Percentiles rank a stretch among this genome's conserved stretches.
Conservation (phyloP, 2,329 filamentous ascomycete species). For the Botrytis fragariae region DNA sequence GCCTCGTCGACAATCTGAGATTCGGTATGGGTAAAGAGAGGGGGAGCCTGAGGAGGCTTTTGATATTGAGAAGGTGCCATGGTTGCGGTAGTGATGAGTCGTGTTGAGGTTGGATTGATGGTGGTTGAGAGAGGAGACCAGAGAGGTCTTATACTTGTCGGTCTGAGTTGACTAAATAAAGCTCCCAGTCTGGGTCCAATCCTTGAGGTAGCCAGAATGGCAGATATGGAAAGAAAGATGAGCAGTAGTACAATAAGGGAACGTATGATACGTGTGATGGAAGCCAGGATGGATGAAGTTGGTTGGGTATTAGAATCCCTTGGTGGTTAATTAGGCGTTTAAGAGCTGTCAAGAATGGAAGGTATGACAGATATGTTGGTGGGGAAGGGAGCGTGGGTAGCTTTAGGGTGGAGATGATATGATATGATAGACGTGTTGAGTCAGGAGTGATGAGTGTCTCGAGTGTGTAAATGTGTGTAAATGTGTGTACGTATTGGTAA, state of each 20-base stretch:
- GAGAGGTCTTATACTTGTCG: conserved; percentile 23
- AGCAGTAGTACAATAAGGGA: conserved; percentile 52
- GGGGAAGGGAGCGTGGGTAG: not conserved
- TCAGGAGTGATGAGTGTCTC: not conserved
- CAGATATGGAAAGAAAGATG: conserved; percentile 53
- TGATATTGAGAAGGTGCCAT: conserved; percentile 68
- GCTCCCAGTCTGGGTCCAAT: conserved; percentile 51
- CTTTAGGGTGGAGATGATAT: too few relatives aligned
- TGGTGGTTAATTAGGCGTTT: not conserved
- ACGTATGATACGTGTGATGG: conserved; percentile 29
- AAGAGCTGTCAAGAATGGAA: not conserved
- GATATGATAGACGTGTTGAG: not conserved
- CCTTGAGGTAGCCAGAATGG: conserved; percentile 64
- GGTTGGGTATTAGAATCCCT: conserved; percentile 1
- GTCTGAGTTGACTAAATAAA: conserved; percentile 55
- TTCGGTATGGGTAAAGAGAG: conserved; percentile 72
- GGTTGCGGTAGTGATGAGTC: conserved; percentile 47
- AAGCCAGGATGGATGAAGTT: conserved; percentile 13
- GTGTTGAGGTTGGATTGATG: conserved; percentile 3
- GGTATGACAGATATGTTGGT: conserved; percentile 1
- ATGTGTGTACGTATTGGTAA: not conserved
- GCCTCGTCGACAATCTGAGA: conserved; percentile 66
- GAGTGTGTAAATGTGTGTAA: too few relatives aligned
- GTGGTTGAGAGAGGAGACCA: conserved; percentile 11
- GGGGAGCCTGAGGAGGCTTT: conserved; percentile 74